Evolutionary conservation across 768 basidiomycete species (phyloP).

Genomic region (Suillus decipiens): DNA sequence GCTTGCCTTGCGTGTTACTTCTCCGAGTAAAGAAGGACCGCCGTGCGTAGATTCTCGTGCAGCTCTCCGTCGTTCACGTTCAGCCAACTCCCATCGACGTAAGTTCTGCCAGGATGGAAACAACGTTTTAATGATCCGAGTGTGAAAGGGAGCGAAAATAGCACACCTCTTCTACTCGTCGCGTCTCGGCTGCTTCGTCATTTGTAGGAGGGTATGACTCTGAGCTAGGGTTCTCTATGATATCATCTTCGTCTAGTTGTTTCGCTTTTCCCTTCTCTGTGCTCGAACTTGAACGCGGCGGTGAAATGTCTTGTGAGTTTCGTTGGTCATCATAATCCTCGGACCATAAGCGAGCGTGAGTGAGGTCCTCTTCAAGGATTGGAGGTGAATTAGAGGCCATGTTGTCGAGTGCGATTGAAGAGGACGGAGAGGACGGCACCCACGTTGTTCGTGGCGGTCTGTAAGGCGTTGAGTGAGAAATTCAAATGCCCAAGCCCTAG

Average conservation of each 20-base stretch:
- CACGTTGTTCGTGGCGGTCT: slow-evolving; percentile 16
- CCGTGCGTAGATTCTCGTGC: slow-evolving; percentile 55
- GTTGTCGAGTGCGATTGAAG: slow-evolving; percentile 41
- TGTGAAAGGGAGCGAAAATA: neutral
- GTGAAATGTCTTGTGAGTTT: slow-evolving; percentile 22
- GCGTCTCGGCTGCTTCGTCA: slow-evolving; percentile 68
- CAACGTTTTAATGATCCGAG: slow-evolving; percentile 6
- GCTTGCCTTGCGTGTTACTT: slow-evolving; percentile 60
- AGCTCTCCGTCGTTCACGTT: slow-evolving; percentile 73
- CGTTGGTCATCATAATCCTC: slow-evolving; percentile 25
- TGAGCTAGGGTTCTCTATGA: slow-evolving; percentile 24
- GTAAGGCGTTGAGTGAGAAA: slow-evolving; percentile 6
- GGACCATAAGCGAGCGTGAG: slow-evolving; percentile 35
- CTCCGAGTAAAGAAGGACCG: slow-evolving; percentile 50
- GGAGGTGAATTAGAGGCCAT: slow-evolving; percentile 20
- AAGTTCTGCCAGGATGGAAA: slow-evolving; percentile 54
- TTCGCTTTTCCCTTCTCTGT: slow-evolving; percentile 39
- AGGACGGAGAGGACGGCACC: slow-evolving; percentile 18
- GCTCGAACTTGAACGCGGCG: slow-evolving; percentile 26
- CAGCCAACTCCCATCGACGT: slow-evolving; percentile 74
- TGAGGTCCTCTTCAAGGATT: slow-evolving; percentile 49
- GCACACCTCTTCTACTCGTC: slow-evolving; percentile 71
- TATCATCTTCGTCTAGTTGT: slow-evolving; percentile 26
- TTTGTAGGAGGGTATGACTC: slow-evolving; percentile 63
- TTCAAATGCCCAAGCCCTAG: neutral